These are phyloP conservation scores for Malassezia brasiliensis DNA, from an alignment of 1,284 basidiomycete species.

Conservation along the genomic window DNA sequence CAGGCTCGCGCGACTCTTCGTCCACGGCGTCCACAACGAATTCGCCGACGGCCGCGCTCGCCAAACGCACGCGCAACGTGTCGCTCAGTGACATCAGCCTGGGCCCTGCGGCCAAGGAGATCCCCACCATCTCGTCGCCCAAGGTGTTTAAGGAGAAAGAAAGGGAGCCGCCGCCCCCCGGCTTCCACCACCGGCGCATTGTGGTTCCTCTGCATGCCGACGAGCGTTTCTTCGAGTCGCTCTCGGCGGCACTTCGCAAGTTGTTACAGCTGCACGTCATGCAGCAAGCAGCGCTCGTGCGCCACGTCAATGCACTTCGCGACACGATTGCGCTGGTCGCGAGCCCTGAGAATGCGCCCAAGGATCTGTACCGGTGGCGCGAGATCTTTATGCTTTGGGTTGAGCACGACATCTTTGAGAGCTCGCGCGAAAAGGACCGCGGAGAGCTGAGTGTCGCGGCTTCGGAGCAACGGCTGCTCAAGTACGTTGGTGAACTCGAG, in stretches of 20 bases:
- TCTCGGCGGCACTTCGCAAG: conserved; percentile 62
- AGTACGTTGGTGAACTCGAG: conserved; percentile 63
- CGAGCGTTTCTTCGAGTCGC: conserved; percentile 67
- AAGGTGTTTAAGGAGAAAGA: neutral
- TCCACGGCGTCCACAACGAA: neutral
- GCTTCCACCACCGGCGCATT: conserved; percentile 53
- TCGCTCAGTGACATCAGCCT: neutral
- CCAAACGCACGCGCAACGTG: neutral
- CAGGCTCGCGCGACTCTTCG: neutral
- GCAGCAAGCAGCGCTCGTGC: conserved; percentile 60
- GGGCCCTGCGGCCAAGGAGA: conserved; percentile 6
- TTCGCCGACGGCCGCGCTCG: neutral
- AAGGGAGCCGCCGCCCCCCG: conserved; percentile 13
- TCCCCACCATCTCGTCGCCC: neutral
- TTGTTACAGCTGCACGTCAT: conserved; percentile 60
- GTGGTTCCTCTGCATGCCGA: conserved; percentile 74
- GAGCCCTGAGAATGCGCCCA: conserved; percentile 48
- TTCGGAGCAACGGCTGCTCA: conserved; percentile 61
- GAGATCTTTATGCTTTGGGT: conserved; percentile 81
- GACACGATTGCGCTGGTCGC: conserved; percentile 51
- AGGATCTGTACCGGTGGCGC: conserved; percentile 83
- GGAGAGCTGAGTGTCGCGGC: conserved; percentile 68
- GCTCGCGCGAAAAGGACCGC: conserved; percentile 60
- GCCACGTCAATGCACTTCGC: conserved; percentile 59
- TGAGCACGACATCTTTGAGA: conserved; percentile 79